Evolutionary conservation across 345 rosid species (phyloP).

Genomic region (Populus pruinosa): DNA sequence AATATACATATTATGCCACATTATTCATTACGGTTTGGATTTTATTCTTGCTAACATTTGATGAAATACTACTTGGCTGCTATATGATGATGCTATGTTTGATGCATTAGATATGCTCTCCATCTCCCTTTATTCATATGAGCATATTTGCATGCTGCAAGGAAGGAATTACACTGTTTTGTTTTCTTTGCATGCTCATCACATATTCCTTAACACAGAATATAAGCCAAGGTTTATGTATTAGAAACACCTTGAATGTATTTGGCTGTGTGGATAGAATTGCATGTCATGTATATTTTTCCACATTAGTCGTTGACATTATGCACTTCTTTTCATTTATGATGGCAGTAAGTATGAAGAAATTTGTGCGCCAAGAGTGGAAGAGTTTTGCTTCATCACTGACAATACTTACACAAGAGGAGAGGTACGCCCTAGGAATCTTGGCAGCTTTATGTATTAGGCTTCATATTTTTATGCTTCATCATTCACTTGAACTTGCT

Average conservation of each 20-base stretch:
- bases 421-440: slow-evolving; percentile 46
- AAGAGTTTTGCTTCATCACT: slow-evolving; percentile 91
- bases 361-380: slow-evolving; percentile 75
- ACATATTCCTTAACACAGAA: too few species aligned
- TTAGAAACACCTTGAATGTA: background rate
- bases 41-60: background rate
- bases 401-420: slow-evolving; percentile 78
- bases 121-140: background rate
- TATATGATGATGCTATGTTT: background rate
- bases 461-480: background rate
- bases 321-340: slow-evolving; percentile 18
- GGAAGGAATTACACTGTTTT: background rate
- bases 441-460: background rate
- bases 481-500: background rate
- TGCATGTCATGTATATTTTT: background rate
- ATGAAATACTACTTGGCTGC: background rate
- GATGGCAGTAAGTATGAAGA: slow-evolving; percentile 85
- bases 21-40: background rate
- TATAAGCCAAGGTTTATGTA: background rate
- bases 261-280: background rate
- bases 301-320: slow-evolving; percentile 9
- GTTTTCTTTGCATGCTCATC: background rate
- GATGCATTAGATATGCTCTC: background rate
- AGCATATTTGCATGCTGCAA: background rate
- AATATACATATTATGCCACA: background rate